phyloP scores from a whole-genome alignment of 106 monocot species.

The Dactylorhiza incarnata region DNA sequence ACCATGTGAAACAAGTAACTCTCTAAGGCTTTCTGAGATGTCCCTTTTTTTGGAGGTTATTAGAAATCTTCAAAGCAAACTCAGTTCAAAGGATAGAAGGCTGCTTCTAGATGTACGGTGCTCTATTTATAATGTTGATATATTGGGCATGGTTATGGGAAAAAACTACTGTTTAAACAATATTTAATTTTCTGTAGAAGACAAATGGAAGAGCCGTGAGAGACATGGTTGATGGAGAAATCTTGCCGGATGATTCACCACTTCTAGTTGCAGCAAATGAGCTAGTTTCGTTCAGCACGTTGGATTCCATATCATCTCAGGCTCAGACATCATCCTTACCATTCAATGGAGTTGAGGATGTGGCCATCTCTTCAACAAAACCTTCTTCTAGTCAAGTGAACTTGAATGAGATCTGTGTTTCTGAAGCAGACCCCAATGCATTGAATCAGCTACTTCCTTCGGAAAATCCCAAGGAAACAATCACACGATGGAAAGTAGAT shows the following conservation, averaged over 20 bases:
- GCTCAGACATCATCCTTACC: constrained; percentile 11
- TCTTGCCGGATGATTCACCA: constrained; percentile 22
- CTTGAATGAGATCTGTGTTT: constrained; percentile 9
- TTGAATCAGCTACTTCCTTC: constrained; percentile 21
- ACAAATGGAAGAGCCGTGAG: constrained; percentile 37
- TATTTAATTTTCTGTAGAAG: constrained; percentile 22
- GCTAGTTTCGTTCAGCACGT: constrained; percentile 3
- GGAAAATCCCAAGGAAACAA: constrained; percentile 76
- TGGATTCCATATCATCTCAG: constrained; percentile 16
- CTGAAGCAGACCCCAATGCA: constrained; percentile 9
- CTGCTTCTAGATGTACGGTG: constrained; percentile 36
- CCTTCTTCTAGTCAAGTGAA: constrained; percentile 19
- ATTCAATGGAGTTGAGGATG: constrained; percentile 7
- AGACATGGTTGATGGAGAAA: constrained; percentile 26
- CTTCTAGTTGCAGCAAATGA: constrained; percentile 25
- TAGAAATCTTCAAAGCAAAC: constrained; percentile 60
- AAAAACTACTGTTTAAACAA: background rate
- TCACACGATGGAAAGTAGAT: constrained; percentile 64
- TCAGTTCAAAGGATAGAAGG: constrained; percentile 38
- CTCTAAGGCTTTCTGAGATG: constrained; percentile 71
- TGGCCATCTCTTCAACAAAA: constrained; percentile 26
- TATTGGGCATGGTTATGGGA: background rate
- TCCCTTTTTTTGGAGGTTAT: constrained; percentile 78
- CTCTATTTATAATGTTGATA: background rate
- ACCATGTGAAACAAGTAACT: constrained; percentile 20